Evolutionary conservation across 768 basidiomycete species (phyloP).

Genomic region (Panaeolus cyanescens): DNA sequence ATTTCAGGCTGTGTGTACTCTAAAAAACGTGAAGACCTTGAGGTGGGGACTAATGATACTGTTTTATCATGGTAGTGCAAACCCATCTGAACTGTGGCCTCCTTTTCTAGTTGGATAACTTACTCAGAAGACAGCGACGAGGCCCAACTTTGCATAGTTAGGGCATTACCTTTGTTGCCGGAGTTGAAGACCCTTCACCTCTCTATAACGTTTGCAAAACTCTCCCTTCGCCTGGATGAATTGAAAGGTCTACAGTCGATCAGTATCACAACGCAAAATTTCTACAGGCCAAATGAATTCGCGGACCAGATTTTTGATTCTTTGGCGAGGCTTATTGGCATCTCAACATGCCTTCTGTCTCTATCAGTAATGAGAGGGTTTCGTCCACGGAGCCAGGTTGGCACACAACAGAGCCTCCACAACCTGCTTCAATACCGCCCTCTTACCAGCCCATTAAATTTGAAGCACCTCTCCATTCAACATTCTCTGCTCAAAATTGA

Average conservation of each 20-base stretch:
- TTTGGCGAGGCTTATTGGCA: neutral
- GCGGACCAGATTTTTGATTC: neutral
- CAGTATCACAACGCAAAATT: neutral
- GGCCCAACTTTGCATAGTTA: neutral
- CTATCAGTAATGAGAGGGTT: neutral
- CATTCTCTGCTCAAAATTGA: neutral
- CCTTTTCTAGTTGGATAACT: neutral
- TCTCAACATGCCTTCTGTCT: neutral
- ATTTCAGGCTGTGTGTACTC: neutral
- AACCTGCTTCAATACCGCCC: neutral
- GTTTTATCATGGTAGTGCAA: neutral
- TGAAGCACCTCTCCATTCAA: neutral
- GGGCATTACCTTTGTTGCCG: neutral
- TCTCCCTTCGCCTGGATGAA: neutral
- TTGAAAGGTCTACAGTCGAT: neutral
- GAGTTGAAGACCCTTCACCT: neutral
- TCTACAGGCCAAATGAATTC: neutral
- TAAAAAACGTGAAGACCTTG: neutral
- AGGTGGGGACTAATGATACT: neutral
- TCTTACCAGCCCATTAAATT: neutral
- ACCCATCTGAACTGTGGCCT: too few relatives aligned
- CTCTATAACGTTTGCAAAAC: neutral
- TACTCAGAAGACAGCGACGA: neutral
- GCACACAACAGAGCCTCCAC: neutral
- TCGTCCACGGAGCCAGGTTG: neutral